phyloP scores from a whole-genome alignment of 129 eudicot species.

The Helichrysum umbraculigerum region DNA sequence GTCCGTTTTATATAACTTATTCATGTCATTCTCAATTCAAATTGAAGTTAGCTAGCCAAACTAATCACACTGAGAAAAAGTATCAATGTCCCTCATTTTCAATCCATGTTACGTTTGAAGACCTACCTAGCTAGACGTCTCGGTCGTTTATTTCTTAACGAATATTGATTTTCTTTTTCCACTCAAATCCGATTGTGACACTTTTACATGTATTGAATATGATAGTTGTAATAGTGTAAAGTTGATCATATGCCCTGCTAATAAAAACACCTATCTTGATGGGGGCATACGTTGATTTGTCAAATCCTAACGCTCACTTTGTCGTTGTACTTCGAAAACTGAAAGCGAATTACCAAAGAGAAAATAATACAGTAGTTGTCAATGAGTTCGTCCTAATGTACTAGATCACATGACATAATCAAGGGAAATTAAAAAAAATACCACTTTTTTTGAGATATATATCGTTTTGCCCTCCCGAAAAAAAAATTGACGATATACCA shows the following conservation, averaged over 20 bases:
- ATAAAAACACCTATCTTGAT: not conserved
- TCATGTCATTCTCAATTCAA: slow-evolving; percentile 14
- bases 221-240: not conserved
- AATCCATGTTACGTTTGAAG: not conserved
- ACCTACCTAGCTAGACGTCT: no score
- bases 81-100: not conserved
- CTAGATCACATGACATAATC: not conserved
- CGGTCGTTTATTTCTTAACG: not conserved
- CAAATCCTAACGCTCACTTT: not conserved
- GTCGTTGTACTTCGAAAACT: not conserved
- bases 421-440: no score
- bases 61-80: not conserved
- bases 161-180: not conserved
- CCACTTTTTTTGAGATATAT: no score
- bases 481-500: no score
- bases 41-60: not conserved
- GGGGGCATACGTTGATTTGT: not conserved
- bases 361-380: not conserved
- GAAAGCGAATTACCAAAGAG: not conserved
- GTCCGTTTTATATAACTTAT: not conserved
- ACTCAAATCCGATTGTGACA: not conserved
- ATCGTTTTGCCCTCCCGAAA: no score
- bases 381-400: not conserved
- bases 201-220: not conserved
- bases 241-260: not conserved